phyloP scores from a whole-genome alignment of 257 asterid genomes.

The Cynanchum wilfordii region DNA sequence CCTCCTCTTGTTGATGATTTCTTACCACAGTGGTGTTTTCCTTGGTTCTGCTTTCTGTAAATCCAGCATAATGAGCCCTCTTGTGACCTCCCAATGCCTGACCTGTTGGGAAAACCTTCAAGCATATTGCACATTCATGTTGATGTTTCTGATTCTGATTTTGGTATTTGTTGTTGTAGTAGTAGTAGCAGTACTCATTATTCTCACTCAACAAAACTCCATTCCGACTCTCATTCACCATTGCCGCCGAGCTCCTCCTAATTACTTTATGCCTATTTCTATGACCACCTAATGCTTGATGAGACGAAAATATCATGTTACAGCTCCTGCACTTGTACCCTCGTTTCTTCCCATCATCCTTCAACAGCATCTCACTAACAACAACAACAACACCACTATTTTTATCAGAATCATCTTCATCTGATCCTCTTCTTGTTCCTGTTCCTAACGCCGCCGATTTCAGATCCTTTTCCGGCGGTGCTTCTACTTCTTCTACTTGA shows the following conservation, averaged over 20 bases:
- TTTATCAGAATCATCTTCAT: constrained; percentile 7
- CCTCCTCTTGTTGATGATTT: constrained; percentile 25
- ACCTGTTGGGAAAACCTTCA: constrained; percentile 63
- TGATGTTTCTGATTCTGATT: not conserved
- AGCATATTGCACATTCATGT: constrained; percentile 53
- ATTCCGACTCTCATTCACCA: too few relatives aligned
- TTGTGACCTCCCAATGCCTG: constrained; percentile 87
- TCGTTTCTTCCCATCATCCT: constrained; percentile 15
- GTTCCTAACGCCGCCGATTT: constrained; percentile 1
- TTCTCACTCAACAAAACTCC: too few relatives aligned
- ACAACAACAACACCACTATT: not conserved
- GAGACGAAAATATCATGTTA: constrained; percentile 16
- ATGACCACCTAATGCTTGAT: constrained; percentile 24
- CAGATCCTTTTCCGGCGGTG: constrained; percentile 4
- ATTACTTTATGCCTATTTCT: constrained; percentile 15
- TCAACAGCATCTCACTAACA: constrained; percentile 7
- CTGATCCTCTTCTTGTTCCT: not conserved
- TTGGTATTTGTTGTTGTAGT: too few relatives aligned
- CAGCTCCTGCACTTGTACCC: constrained; percentile 19
- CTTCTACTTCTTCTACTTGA: not conserved
- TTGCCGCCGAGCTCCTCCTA: too few relatives aligned
- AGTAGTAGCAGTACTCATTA: too few relatives aligned
- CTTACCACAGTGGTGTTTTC: constrained; percentile 20
- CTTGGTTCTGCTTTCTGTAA: constrained; percentile 25
- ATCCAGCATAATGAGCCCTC: constrained; percentile 58